Percentiles rank a stretch among this genome's conserved stretches.
Conservation (phyloP, 495 filamentous ascomycete genomes). For the Letharia columbiana region DNA sequence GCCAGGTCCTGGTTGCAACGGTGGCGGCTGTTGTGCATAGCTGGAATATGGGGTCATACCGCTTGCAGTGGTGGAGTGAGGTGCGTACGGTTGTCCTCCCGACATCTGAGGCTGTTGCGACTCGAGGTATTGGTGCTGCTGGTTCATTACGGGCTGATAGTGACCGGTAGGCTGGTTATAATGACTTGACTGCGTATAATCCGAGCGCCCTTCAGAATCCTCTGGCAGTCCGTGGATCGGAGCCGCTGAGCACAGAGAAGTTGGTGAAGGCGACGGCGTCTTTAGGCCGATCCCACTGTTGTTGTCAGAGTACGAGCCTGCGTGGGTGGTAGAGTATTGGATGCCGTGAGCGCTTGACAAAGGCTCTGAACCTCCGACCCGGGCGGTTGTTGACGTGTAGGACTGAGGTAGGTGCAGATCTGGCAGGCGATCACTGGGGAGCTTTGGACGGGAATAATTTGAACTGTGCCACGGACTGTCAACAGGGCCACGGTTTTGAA, state of each 20-base stretch:
- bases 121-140: slow-evolving; percentile 73
- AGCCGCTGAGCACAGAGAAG: slow-evolving; percentile 27
- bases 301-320: slow-evolving; percentile 16
- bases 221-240: slow-evolving; percentile 20
- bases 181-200: slow-evolving; percentile 17
- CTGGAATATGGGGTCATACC: slow-evolving; percentile 61
- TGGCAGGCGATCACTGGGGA: slow-evolving; percentile 68
- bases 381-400: slow-evolving; percentile 47
- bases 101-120: slow-evolving; percentile 75
- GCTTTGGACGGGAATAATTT: slow-evolving; percentile 58
- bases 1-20: slow-evolving; percentile 68
- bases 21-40: slow-evolving; percentile 60
- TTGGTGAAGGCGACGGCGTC: slow-evolving; percentile 39
- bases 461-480: slow-evolving; percentile 71
- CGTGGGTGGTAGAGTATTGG: slow-evolving; percentile 34
- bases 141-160: slow-evolving; percentile 56
- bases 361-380: slow-evolving; percentile 36
- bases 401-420: slow-evolving; percentile 63
- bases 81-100: slow-evolving; percentile 66
- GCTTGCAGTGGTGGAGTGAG: slow-evolving; percentile 72
- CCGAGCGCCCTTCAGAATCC: slow-evolving; percentile 20
- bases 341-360: slow-evolving; percentile 45
- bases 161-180: slow-evolving; percentile 9
- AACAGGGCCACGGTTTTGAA: slow-evolving; percentile 78
- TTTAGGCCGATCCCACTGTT: slow-evolving; percentile 25